Conservation (phyloP, 2,329 filamentous ascomycete species). For the Talaromyces rugulosus region DNA sequence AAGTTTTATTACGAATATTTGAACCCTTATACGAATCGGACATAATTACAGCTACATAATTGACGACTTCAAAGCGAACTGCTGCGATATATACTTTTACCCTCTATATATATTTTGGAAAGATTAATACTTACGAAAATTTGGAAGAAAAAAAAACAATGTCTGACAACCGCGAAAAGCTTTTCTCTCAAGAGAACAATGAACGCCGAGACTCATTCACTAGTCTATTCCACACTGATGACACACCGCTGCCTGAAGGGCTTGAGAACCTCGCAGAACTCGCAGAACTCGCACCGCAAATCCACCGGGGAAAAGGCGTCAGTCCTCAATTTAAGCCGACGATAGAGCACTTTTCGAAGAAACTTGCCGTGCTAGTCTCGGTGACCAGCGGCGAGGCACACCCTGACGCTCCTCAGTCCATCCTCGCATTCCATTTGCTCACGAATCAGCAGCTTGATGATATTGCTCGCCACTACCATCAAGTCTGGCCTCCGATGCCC, state of each 20-base stretch:
- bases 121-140: neutral
- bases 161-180: neutral
- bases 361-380: constrained; percentile 24
- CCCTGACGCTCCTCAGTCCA: constrained; percentile 33
- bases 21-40: neutral
- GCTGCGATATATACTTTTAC: neutral
- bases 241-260: neutral
- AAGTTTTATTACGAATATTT: neutral
- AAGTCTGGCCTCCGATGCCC: constrained; percentile 31
- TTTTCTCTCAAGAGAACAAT: neutral
- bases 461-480: constrained; percentile 41
- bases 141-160: neutral
- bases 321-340: neutral
- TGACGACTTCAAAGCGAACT: neutral
- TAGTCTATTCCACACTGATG: neutral
- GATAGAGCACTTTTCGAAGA: neutral
- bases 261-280: neutral
- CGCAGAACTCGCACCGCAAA: neutral
- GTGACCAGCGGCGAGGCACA: constrained; percentile 32
- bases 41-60: neutral
- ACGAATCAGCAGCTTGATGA: constrained; percentile 36
- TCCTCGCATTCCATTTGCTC: constrained; percentile 40
- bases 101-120: neutral
- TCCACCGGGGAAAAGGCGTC: neutral
- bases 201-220: neutral